Percentiles rank a stretch among this genome's conserved stretches.
Conservation (phyloP, 805 yeast genomes). For the Metahyphopichia silvanorum region DNA sequence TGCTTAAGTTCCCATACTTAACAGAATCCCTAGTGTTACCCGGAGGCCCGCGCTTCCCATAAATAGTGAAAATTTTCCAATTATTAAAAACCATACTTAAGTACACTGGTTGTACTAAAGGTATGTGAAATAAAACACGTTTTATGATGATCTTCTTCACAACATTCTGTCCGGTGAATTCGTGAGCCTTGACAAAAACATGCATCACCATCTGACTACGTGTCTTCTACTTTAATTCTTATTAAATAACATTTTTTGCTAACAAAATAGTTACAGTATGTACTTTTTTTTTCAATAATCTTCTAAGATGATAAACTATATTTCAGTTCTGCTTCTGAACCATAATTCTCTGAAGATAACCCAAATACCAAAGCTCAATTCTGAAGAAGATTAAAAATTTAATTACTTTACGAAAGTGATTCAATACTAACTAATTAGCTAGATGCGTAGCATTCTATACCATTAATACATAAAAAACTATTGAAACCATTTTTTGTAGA, state of each 20-base stretch:
- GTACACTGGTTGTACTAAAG: no score
- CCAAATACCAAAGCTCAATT: constrained; percentile 60
- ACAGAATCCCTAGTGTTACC: no score
- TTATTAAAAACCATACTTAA: no score
- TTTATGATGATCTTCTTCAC: constrained; percentile 25
- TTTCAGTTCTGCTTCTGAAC: constrained; percentile 99
- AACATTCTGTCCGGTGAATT: constrained; percentile 46
- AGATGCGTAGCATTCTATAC: no score
- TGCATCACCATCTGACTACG: constrained; percentile 97
- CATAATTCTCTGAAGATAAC: constrained; percentile 69
- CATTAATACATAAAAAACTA: no score
- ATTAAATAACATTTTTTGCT: constrained; percentile 4
- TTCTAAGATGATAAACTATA: constrained; percentile 59
- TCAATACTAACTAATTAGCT: not conserved
- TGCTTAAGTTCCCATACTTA: no score
- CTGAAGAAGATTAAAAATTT: constrained; percentile 25
- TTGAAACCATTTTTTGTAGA: not conserved
- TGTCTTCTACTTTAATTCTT: constrained; percentile 7
- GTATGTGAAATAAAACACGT: no score
- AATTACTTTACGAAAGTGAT: not conserved
- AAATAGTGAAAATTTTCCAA: not conserved
- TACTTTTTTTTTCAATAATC: constrained; percentile 3
- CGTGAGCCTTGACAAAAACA: constrained; percentile 82
- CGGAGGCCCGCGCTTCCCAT: not conserved
- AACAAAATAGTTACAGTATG: not conserved